Evolutionary conservation across 2,329 filamentous ascomycete genomes (phyloP).

Genomic region (Coniochaeta sp.): DNA sequence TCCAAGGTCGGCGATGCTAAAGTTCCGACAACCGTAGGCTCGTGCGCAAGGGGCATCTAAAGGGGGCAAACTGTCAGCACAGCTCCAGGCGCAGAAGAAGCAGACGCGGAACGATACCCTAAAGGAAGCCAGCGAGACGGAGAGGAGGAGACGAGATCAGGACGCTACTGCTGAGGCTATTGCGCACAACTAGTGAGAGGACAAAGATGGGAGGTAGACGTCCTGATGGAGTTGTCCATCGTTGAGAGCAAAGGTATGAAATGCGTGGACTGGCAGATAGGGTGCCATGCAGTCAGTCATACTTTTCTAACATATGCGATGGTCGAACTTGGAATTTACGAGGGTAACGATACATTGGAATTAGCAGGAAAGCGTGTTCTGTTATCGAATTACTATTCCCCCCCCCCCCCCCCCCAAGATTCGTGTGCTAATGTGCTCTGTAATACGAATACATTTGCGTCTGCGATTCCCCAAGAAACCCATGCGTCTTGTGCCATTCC

Average conservation of each 20-base stretch:
- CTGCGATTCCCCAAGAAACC: neutral
- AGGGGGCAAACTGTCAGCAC: conserved; percentile 61
- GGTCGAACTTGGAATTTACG: neutral
- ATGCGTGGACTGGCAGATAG: neutral
- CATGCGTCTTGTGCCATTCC: neutral
- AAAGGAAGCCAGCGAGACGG: conserved; percentile 37
- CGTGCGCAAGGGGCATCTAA: conserved; percentile 31
- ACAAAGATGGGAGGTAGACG: too few species aligned
- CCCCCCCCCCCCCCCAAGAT: neutral
- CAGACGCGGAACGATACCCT: conserved; percentile 63
- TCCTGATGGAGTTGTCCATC: neutral
- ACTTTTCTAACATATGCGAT: neutral
- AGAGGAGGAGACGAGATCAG: neutral
- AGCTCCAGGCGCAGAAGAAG: conserved; percentile 69
- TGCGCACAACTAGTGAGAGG: conserved; percentile 22
- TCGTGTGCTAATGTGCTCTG: neutral
- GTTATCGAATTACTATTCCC: neutral
- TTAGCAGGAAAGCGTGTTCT: neutral
- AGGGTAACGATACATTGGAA: neutral
- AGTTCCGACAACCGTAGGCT: conserved; percentile 2
- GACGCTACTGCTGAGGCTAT: conserved; percentile 18
- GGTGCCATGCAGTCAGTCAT: neutral
- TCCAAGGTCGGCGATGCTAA: neutral
- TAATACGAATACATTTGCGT: neutral
- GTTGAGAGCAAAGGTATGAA: neutral